Percentiles rank a stretch among this genome's conserved stretches.
phyloP scores from a whole-genome alignment of 495 filamentous ascomycete species.

The Usnea hakonensis region DNA sequence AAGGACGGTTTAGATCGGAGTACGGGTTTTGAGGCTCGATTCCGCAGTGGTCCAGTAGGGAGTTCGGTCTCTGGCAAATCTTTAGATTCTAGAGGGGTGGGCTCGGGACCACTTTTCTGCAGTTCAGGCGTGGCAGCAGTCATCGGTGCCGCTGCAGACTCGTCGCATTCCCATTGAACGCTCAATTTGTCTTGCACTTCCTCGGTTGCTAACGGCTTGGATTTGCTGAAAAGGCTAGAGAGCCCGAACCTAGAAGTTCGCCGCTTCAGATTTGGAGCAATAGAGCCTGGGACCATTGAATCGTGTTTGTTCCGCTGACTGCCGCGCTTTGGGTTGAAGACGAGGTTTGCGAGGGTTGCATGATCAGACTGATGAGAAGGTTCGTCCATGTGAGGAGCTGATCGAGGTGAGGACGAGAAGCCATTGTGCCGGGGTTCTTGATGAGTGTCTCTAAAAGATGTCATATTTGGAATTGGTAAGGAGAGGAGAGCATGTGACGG shows the following conservation, averaged over 20 bases:
- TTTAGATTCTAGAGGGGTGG: background rate
- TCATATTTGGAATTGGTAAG: background rate
- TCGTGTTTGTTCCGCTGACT: conserved; percentile 1
- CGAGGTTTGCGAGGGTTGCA: background rate
- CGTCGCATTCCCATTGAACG: conserved; percentile 11
- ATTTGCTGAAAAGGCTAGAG: conserved; percentile 14
- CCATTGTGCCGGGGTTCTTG: background rate
- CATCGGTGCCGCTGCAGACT: background rate
- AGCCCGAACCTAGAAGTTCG: conserved; percentile 17
- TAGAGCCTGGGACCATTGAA: background rate
- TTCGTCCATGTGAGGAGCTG: background rate
- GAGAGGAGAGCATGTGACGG: background rate
- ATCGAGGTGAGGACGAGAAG: background rate
- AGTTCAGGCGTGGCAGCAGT: background rate
- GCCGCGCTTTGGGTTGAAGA: background rate
- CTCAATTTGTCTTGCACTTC: conserved; percentile 5
- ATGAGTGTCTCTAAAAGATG: background rate
- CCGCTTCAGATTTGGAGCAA: conserved; percentile 6
- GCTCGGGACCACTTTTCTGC: background rate
- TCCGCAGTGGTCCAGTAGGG: conserved; percentile 1
- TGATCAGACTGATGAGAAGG: background rate
- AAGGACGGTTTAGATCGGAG: conserved; percentile 14
- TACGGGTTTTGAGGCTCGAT: conserved; percentile 12
- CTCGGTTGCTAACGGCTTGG: conserved; percentile 7
- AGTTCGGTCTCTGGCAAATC: conserved; percentile 5